These are phyloP conservation scores for Tuber microsphaerosporum DNA, from an alignment of 495 filamentous ascomycete species.

Conservation along the genomic window DNA sequence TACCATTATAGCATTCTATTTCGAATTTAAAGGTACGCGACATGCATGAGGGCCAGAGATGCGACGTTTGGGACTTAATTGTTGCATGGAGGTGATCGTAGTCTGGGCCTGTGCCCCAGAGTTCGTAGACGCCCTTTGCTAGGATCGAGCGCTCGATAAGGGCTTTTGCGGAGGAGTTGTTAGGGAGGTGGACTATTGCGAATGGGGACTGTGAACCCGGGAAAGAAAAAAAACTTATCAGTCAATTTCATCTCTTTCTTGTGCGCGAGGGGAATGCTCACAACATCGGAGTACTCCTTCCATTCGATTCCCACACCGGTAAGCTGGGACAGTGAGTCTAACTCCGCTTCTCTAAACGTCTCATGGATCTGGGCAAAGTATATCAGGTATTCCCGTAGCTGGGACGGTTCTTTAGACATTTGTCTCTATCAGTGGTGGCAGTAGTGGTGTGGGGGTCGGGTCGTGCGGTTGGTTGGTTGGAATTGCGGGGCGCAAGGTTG, in stretches of 20 bases:
- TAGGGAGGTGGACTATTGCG: slow-evolving; percentile 64
- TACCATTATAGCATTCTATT: slow-evolving; percentile 68
- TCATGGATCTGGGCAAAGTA: slow-evolving; percentile 86
- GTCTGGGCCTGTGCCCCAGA: slow-evolving; percentile 69
- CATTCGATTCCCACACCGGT: slow-evolving; percentile 62
- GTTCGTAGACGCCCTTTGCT: slow-evolving; percentile 70
- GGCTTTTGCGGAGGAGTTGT: slow-evolving; percentile 56
- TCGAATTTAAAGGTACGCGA: slow-evolving; percentile 68
- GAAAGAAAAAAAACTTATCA: slow-evolving; percentile 10
- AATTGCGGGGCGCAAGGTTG: not conserved
- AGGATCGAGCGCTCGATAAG: slow-evolving; percentile 73
- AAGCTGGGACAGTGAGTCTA: slow-evolving; percentile 71
- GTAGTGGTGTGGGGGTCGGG: not conserved
- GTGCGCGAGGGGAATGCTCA: slow-evolving; percentile 45
- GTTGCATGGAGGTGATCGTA: slow-evolving; percentile 63
- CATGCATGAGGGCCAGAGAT: slow-evolving; percentile 59
- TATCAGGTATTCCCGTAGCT: slow-evolving; percentile 63
- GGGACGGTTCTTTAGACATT: not conserved
- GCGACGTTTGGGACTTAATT: slow-evolving; percentile 52
- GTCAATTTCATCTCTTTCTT: not conserved
- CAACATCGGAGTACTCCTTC: slow-evolving; percentile 62
- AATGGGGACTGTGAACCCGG: slow-evolving; percentile 67
- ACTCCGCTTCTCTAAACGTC: slow-evolving; percentile 77
- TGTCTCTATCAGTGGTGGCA: not conserved
- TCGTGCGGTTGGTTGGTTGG: not conserved